Evolutionary conservation across 106 monocot genomes (phyloP), one percentile per base, ranked within the genome.

Genomic region (Acorus calamus): DNA sequence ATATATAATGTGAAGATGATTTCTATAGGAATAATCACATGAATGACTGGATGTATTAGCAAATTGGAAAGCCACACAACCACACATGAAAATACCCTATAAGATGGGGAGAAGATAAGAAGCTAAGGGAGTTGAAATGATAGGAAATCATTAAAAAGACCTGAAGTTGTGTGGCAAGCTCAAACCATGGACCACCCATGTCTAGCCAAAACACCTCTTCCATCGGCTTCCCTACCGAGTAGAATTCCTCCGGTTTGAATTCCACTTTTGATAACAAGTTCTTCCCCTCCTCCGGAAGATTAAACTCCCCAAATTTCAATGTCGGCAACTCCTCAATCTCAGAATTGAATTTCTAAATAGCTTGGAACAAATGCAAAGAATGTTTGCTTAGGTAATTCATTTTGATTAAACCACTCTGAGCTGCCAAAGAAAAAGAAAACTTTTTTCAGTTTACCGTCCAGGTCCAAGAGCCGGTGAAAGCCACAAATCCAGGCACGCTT

Each of bases 391-490:
- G n/a, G n/a, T n/a, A n/a, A n/a, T n/a, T n/a, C n/a, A 65, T 53
- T 13, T 4, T 7, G 7, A 2, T 65, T 8, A 0, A 53, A 44
- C 3, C 42, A 8, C 48, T n/a, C 41, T 10, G 3, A 3, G 2
- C 6, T 14, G 7, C 7, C 6, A 52, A 44, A 44, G 4, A 8
- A 0, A 2, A 4, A 60, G 14, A 13, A 4, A 4, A 49, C 44
- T n/a, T 11, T 10, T 9, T 4, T 8, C 3, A 59, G 4, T 51
- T 82, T n/a, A 86, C 86, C 70, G 44, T 80, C 86, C 86, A 86
- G 46, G 69, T 71, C 86, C 86, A 86, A 7, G 83, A 82, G 43
- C 83, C 79, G 3, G 86, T 86, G 66, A 66, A 86, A 43, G 86
- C 79, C 9, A 82, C 59, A 12, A 62, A 59, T 42, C 67, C 70